Evolutionary conservation across 2,329 filamentous ascomycete species (phyloP).

Genomic region (Ceratocystiopsis minuta): DNA sequence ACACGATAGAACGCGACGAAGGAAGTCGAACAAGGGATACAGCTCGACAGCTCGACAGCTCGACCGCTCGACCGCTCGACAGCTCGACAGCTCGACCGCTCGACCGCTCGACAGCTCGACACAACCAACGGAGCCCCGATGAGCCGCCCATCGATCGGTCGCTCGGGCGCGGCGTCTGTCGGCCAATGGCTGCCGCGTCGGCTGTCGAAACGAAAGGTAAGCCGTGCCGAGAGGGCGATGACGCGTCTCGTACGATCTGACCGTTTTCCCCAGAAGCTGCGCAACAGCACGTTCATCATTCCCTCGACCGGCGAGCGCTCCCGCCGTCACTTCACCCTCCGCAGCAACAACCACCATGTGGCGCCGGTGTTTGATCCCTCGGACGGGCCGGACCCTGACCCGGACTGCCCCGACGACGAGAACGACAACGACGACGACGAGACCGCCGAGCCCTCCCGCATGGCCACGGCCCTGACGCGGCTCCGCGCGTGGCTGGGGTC

Average conservation of each 20-base stretch:
- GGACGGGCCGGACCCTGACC: constrained; percentile 7
- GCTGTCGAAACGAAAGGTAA: background rate
- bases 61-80: too few relatives aligned
- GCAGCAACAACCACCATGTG: constrained; percentile 16
- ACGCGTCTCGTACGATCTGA: background rate
- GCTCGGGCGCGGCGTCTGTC: too few relatives aligned
- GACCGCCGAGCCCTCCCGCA: constrained; percentile 9
- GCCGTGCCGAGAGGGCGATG: background rate
- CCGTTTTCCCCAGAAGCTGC: constrained; percentile 39
- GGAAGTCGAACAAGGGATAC: too few relatives aligned
- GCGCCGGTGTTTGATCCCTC: constrained; percentile 17
- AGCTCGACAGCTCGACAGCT: too few relatives aligned
- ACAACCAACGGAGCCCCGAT: too few relatives aligned
- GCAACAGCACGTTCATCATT: constrained; percentile 73
- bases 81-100: too few relatives aligned
- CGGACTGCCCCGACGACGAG: too few relatives aligned
- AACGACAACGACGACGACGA: constrained; percentile 13
- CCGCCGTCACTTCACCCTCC: constrained; percentile 61
- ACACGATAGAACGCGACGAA: too few relatives aligned
- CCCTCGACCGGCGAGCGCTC: constrained; percentile 73
- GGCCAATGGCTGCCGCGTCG: background rate
- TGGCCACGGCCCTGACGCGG: constrained; percentile 8
- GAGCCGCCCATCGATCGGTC: too few relatives aligned
- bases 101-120: too few relatives aligned
- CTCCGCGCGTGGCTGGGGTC: constrained; percentile 47